A percentile compares a stretch with the other conserved stretches of the same genome.
phyloP scores from a whole-genome alignment of 2,329 filamentous ascomycete species.

The Cordyceps cicadae region DNA sequence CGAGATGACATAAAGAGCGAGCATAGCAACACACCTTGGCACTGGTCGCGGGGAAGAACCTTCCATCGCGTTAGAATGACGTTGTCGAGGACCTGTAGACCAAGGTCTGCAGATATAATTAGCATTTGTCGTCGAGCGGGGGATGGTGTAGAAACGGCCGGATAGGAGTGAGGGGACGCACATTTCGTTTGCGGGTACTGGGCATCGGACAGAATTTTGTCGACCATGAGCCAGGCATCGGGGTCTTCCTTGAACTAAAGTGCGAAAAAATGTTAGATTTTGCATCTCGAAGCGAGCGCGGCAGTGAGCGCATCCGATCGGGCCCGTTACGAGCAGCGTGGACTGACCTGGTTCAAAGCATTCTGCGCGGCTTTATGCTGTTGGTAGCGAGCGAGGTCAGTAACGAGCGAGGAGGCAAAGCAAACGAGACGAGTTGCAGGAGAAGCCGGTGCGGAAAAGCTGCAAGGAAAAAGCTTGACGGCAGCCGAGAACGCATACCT shows the following conservation, averaged over 20 bases:
- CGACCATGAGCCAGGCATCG: constrained; percentile 94
- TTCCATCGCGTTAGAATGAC: constrained; percentile 99
- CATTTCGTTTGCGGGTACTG: constrained; percentile 96
- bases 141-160: constrained; percentile 9
- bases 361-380: constrained; percentile 96
- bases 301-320: no score
- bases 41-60: constrained; percentile 90
- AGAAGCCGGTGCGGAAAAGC: constrained; percentile 22
- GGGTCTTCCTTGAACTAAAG: constrained; percentile 94
- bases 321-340: constrained; percentile 12
- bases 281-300: neutral
- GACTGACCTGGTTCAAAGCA: constrained; percentile 77
- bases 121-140: constrained; percentile 16
- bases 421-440: neutral
- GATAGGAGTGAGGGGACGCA: constrained; percentile 35
- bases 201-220: constrained; percentile 90
- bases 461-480: constrained; percentile 24
- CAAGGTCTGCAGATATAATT: constrained; percentile 57
- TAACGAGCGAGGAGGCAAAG: neutral
- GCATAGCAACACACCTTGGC: constrained; percentile 54
- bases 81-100: constrained; percentile 92
- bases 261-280: neutral
- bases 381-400: constrained; percentile 4
- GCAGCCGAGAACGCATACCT: constrained; percentile 50
- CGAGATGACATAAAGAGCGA: neutral